phyloP scores from a whole-genome alignment of 108 stramenopile species.

The Nitzschia sp. region DNA sequence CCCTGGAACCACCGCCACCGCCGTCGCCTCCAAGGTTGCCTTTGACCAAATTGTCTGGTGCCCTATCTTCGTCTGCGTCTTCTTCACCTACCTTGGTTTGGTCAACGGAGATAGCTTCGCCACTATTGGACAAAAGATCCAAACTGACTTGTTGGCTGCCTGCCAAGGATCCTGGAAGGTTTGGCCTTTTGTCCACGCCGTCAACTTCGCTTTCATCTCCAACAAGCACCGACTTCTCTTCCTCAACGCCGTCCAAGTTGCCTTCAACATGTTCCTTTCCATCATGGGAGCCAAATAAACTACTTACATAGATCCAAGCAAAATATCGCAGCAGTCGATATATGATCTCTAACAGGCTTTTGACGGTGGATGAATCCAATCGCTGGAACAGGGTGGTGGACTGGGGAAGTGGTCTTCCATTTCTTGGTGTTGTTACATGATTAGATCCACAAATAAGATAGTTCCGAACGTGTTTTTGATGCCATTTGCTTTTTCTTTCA shows the following conservation, averaged over 20 bases:
- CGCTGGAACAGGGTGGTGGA: too few relatives aligned
- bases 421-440: too few relatives aligned
- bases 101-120: slow-evolving; percentile 86
- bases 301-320: neutral
- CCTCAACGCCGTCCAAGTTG: slow-evolving; percentile 96
- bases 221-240: slow-evolving; percentile 94
- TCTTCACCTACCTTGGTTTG: slow-evolving; percentile 97
- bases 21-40: slow-evolving; percentile 87
- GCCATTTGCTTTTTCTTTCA: too few relatives aligned
- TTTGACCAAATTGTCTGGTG: slow-evolving; percentile 95
- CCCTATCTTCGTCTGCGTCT: slow-evolving; percentile 94
- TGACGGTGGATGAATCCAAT: too few relatives aligned
- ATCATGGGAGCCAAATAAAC: slow-evolving; percentile 86
- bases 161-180: slow-evolving; percentile 97
- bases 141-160: slow-evolving; percentile 88
- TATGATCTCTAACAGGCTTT: too few relatives aligned
- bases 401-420: too few relatives aligned
- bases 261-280: slow-evolving; percentile 98
- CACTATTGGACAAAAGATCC: slow-evolving; percentile 88
- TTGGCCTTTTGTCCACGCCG: slow-evolving; percentile 94
- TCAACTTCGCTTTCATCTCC: slow-evolving; percentile 97
- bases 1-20: slow-evolving; percentile 73
- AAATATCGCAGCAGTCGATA: too few relatives aligned
- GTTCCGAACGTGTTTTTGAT: too few relatives aligned
- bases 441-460: too few relatives aligned